Evolutionary conservation across 352 stramenopile species (phyloP).

Genomic region (Peronospora farinosa): DNA sequence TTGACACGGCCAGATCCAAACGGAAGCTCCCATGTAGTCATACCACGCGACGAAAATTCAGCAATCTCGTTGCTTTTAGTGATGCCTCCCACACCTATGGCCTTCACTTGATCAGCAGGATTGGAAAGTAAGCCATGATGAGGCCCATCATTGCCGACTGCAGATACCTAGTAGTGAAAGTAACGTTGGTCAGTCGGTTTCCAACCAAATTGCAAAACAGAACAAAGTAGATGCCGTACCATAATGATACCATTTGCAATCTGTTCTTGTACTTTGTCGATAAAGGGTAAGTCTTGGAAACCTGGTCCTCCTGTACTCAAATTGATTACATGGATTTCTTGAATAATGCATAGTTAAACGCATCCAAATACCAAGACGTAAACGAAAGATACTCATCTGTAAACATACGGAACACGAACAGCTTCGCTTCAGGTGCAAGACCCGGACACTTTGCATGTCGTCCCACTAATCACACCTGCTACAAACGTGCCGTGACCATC

Average conservation of each 20-base stretch:
- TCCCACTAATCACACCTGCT: constrained; percentile 59
- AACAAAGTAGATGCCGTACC: constrained; percentile 20
- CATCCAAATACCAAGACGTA: constrained; percentile 87
- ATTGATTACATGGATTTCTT: constrained; percentile 77
- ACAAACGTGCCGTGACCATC: constrained; percentile 85
- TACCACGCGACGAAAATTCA: constrained; percentile 74
- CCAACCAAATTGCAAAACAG: neutral
- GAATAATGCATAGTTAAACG: constrained; percentile 86
- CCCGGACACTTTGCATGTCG: constrained; percentile 57
- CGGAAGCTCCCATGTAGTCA: constrained; percentile 82
- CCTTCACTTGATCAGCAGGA: constrained; percentile 77
- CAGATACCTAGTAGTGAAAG: constrained; percentile 43
- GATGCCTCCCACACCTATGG: constrained; percentile 79
- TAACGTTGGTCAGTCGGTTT: neutral
- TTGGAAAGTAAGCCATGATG: constrained; percentile 83
- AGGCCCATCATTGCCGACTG: constrained; percentile 80
- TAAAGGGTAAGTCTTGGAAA: constrained; percentile 80
- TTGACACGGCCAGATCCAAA: constrained; percentile 83
- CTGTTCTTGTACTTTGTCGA: constrained; percentile 85
- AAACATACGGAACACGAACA: constrained; percentile 85
- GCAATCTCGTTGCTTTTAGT: constrained; percentile 51
- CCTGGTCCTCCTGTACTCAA: constrained; percentile 80
- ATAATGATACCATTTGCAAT: constrained; percentile 73
- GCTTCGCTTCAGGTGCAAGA: constrained; percentile 64
- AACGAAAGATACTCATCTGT: constrained; percentile 81